Evolutionary conservation across 2,329 filamentous ascomycete genomes (phyloP), one percentile per base, ranked within the genome.

Genomic region (Venturia effusa): DNA sequence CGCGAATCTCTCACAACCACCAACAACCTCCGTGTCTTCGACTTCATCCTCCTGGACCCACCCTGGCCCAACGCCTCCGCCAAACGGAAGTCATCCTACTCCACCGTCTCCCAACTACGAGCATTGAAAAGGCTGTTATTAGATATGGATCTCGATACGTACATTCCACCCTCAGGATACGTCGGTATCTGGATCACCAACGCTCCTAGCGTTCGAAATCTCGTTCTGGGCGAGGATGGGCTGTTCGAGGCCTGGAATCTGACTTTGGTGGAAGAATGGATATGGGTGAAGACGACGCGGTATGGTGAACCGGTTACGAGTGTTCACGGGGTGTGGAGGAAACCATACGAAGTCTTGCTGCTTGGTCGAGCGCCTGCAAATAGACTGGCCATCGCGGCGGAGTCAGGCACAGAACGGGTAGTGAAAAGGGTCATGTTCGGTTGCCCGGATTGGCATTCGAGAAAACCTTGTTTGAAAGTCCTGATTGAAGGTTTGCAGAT

Each of bases 61-160:
- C 89, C 90, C 0, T 93, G 90, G 89, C 88, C 89, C 0, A 93
- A 91, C 70, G 83, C 86, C 57, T 92, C 89, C 6, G 89, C 84
- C 17, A 82, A 82, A 68, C 80, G 88, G 45, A 85, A 83, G 69
- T 79, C 74, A 76, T 75, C 80, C 67, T 83, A 85, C 71, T 70
- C 74, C 67, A 72, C 72, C 71, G 54, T 69, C 69, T 69, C 79
- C 67, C 84, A 85, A 72, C 71, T 82, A 57, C 70, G 75, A 15
- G 79, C 83, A 61, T 78, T 85, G 63, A 70, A 70, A 61, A 69
- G 70, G 27, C 71, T 79, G 66, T 68, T 80, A 0, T 65, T 73
- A 1, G 69, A 67, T 19, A 77, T 79, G 74, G 74, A 77, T 64
- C 71, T 91, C 1, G 74, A 81, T 17, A 73, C 79, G 1, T 80